A percentile compares a stretch with the other conserved stretches of the same genome.
These are phyloP conservation scores for Tylopilus balloui DNA, from an alignment of 768 basidiomycete genomes.

Conservation along the genomic window DNA sequence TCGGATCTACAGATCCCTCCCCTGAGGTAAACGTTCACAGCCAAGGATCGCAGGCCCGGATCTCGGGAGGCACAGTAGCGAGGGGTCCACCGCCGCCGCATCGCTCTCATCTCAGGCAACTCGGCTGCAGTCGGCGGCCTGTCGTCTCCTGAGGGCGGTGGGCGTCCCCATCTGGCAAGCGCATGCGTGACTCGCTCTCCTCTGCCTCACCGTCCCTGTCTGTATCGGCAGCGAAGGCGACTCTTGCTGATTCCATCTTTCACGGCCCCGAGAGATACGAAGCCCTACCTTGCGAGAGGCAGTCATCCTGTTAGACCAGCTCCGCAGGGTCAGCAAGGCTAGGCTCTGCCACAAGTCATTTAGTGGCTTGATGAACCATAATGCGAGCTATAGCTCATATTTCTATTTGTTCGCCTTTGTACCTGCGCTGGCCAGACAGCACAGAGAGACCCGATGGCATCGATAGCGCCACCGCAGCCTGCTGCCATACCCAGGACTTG, in stretches of 20 bases:
- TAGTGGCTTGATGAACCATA: slow-evolving; percentile 26
- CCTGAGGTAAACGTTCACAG: slow-evolving; percentile 6
- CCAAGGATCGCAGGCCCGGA: slow-evolving; percentile 11
- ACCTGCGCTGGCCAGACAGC: not conserved
- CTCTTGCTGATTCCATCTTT: slow-evolving; percentile 6
- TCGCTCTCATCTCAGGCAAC: slow-evolving; percentile 7
- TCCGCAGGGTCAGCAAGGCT: slow-evolving; percentile 2
- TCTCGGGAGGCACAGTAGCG: slow-evolving; percentile 15
- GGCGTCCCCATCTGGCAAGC: slow-evolving; percentile 11
- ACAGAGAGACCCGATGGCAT: no score
- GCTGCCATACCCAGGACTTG: not conserved
- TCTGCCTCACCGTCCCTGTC: slow-evolving; percentile 1
- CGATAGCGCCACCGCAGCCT: slow-evolving; percentile 25
- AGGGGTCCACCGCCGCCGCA: slow-evolving; percentile 7
- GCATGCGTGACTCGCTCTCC: slow-evolving; percentile 11
- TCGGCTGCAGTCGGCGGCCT: slow-evolving; percentile 14
- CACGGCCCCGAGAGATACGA: slow-evolving; percentile 15
- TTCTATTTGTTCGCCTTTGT: not conserved
- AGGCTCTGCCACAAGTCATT: slow-evolving; percentile 23
- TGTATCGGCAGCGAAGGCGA: slow-evolving; percentile 9
- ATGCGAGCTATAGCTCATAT: slow-evolving; percentile 9
- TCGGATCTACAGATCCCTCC: slow-evolving; percentile 21
- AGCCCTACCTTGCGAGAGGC: not conserved
- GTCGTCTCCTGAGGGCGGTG: slow-evolving; percentile 9
- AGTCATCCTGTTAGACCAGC: not conserved